Conservation (phyloP, 2,329 filamentous ascomycete species). For the Xylariaceae sp. region DNA sequence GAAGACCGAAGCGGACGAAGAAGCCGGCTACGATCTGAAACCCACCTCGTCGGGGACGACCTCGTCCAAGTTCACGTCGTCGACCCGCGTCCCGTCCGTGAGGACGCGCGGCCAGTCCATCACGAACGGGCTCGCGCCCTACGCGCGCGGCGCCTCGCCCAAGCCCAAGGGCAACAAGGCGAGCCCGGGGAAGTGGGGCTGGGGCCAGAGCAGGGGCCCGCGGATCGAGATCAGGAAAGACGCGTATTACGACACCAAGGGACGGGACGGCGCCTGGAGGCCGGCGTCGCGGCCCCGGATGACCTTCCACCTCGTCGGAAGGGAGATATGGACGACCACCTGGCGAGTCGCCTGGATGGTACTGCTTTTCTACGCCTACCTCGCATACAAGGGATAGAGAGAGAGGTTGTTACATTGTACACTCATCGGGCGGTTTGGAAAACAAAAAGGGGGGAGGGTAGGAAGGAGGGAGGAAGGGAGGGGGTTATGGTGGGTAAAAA, state of each 20-base stretch:
- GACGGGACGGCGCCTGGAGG: slow-evolving; percentile 29
- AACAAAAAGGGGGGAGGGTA: neutral
- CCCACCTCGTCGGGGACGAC: slow-evolving; percentile 39
- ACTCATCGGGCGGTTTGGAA: neutral
- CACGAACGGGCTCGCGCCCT: slow-evolving; percentile 20
- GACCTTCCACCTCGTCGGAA: slow-evolving; percentile 51
- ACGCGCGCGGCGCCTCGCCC: slow-evolving; percentile 31
- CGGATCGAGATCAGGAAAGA: slow-evolving; percentile 55
- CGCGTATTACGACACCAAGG: slow-evolving; percentile 48
- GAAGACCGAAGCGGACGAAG: slow-evolving; percentile 54
- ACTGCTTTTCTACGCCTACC: slow-evolving; percentile 65
- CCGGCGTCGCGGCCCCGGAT: slow-evolving; percentile 34
- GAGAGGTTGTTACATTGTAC: neutral
- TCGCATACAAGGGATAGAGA: slow-evolving; percentile 64
- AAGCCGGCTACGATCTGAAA: slow-evolving; percentile 27
- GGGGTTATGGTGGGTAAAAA: neutral
- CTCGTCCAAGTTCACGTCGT: slow-evolving; percentile 38
- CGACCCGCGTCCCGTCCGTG: slow-evolving; percentile 33
- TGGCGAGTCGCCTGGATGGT: slow-evolving; percentile 67
- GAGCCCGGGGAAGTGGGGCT: slow-evolving; percentile 45
- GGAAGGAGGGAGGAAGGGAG: neutral
- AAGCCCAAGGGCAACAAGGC: slow-evolving; percentile 21
- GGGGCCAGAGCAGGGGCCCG: slow-evolving; percentile 48
- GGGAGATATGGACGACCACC: slow-evolving; percentile 64
- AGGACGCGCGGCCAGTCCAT: slow-evolving; percentile 33